Evolutionary conservation across 768 basidiomycete species (phyloP).

Genomic region (Suillus americanus): DNA sequence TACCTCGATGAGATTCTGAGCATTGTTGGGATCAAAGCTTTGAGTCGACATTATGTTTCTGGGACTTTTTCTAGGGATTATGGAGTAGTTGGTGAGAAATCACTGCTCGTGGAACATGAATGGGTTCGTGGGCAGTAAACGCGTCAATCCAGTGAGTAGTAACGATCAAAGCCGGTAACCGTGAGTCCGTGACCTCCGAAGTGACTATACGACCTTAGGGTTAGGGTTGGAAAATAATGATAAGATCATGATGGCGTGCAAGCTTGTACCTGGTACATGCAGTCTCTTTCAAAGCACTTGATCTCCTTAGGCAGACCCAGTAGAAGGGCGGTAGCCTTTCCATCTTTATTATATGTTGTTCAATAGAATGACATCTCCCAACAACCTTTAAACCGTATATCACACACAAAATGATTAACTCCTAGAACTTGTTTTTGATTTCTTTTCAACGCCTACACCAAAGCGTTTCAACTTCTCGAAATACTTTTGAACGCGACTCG

Average conservation of each 20-base stretch:
- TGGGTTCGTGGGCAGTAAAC: neutral
- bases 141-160: no score
- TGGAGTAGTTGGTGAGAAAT: neutral
- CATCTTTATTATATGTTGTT: neutral
- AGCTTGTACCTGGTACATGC: neutral
- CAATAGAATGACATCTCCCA: neutral
- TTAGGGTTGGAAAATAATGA: slow-evolving; percentile 10
- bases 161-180: no score
- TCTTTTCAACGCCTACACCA: slow-evolving; percentile 48
- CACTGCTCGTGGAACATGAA: neutral
- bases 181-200: no score
- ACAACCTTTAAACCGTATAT: neutral
- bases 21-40: slow-evolving; percentile 83
- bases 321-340: neutral
- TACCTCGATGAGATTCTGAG: slow-evolving; percentile 91
- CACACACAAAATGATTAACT: neutral
- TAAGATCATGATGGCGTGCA: neutral
- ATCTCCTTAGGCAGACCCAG: neutral
- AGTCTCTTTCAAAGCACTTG: neutral
- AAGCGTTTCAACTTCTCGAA: slow-evolving; percentile 81
- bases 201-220: slow-evolving; percentile 15
- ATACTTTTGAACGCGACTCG: slow-evolving; percentile 86
- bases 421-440: slow-evolving; percentile 23
- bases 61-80: neutral
- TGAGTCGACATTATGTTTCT: slow-evolving; percentile 42